These are phyloP conservation scores for Dactylonectria macrodidyma DNA, from an alignment of 2,329 filamentous ascomycete genomes.

Conservation along the genomic window DNA sequence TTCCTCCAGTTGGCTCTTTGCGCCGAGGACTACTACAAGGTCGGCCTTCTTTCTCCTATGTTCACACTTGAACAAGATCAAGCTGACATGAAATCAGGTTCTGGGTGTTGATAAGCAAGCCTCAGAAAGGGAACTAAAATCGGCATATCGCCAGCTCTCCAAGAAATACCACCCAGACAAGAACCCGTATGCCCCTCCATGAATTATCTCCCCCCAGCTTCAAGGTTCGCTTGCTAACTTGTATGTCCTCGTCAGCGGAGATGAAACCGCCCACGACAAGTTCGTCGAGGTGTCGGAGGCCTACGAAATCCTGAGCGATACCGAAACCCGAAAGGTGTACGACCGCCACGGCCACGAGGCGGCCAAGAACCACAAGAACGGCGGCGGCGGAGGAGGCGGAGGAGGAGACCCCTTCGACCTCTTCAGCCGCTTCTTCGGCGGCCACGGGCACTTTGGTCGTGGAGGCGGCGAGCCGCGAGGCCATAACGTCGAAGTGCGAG, in stretches of 20 bases:
- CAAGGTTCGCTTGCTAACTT: slow-evolving; percentile 16
- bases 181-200: slow-evolving; percentile 80
- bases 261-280: slow-evolving; percentile 86
- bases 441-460: slow-evolving; percentile 85
- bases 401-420: slow-evolving; percentile 91
- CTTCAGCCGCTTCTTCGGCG: slow-evolving; percentile 97
- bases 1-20: slow-evolving; percentile 69
- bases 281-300: slow-evolving; percentile 96
- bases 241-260: slow-evolving; percentile 67
- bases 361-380: slow-evolving; percentile 84
- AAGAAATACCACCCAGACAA: slow-evolving; percentile 99
- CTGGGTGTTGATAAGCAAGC: slow-evolving; percentile 86
- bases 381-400: slow-evolving; percentile 65
- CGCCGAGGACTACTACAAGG: slow-evolving; percentile 86
- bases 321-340: slow-evolving; percentile 89
- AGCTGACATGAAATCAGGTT: slow-evolving; percentile 64
- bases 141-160: slow-evolving; percentile 90
- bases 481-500: slow-evolving; percentile 89
- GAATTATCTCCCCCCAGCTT: not conserved
- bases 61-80: not conserved
- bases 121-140: slow-evolving; percentile 90
- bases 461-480: slow-evolving; percentile 83
- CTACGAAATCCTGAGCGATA: slow-evolving; percentile 90
- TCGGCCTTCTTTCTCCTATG: slow-evolving; percentile 50
- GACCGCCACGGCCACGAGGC: slow-evolving; percentile 95